These are phyloP conservation scores for Aureobasidium sp. DNA, from an alignment of 2,329 filamentous ascomycete genomes.

Conservation along the genomic window DNA sequence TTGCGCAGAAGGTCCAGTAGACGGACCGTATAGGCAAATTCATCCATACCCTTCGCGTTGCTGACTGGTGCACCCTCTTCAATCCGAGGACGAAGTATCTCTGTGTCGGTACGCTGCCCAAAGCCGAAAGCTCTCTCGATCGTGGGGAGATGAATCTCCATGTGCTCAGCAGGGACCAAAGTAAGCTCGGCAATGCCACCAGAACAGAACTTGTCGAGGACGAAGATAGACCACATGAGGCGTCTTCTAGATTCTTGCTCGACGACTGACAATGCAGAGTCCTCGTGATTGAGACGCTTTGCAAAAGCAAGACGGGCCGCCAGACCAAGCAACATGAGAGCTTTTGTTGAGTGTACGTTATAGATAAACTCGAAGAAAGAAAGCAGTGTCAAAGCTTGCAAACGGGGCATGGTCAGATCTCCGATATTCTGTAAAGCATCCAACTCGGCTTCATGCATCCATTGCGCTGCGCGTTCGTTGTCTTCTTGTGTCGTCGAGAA, in stretches of 20 bases:
- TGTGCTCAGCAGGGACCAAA: background rate
- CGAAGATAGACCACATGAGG: conserved; percentile 7
- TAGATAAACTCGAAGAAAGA: conserved; percentile 8
- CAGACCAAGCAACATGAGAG: conserved; percentile 2
- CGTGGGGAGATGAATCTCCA: background rate
- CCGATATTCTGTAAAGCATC: background rate
- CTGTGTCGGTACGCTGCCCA: background rate
- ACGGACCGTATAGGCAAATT: conserved; percentile 6
- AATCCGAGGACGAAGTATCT: background rate
- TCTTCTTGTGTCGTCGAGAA: conserved; percentile 3
- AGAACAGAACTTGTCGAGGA: conserved; percentile 10
- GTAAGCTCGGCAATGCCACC: background rate
- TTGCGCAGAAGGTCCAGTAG: conserved; percentile 3
- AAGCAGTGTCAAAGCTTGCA: conserved; percentile 4
- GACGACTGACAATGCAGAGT: background rate
- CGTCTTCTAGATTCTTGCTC: conserved; percentile 9
- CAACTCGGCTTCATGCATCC: background rate
- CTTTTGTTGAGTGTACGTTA: background rate
- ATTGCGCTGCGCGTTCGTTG: conserved; percentile 1
- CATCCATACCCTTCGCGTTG: conserved; percentile 7
- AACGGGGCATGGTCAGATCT: background rate
- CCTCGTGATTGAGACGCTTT: conserved; percentile 9
- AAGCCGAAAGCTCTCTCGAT: conserved; percentile 6
- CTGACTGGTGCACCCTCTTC: background rate
- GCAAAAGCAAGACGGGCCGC: conserved; percentile 6